Base-by-base conservation (phyloP, 202 grass and related monocot species). In the Musa balbisiana region DNA sequence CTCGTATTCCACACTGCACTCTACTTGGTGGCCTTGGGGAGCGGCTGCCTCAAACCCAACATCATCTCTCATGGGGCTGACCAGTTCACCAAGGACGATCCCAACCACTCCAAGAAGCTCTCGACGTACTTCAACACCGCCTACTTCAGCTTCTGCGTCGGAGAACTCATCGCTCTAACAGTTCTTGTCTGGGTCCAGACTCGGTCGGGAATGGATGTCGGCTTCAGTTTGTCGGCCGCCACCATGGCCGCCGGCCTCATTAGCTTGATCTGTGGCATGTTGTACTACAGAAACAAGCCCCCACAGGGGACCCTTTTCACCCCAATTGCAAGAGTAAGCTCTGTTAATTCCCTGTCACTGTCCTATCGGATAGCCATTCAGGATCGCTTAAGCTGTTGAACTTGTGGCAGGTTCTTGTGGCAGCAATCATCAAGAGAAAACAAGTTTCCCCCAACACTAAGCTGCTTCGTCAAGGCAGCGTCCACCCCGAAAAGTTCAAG, bases 101-200 rank as follows among this genome's bases (percentile, higher is more conserved):
- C 87, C 54, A 75, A 3, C 74, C 84, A 89, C 84, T 78, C 71
- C 73, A 74, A 71, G 12, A 84, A 87, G 80, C 88, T 92, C 77
- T 89, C 87, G 25, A 92, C 86, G 33, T 89, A 82, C 90, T 92
- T 92, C 87, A 92, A 92, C 90, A 89, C 84, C 66, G 82, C 88
- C 50, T 81, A 89, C 73, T 84, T 92, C 2, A 83, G 82, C 77
- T n/a, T 89, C 65, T 83, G 82, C 69, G 2, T 70, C 60, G 90
- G 90, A 16, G 90, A 80, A 0, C 69, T 77, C 77, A 8, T 92
- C 64, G 88, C 86, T 64, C 80, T 87, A 60, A 92, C 90, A 3
- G 17, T 87, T 33, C 73, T 92, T 54, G 84, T 92, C 13, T 92
- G 78, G 74, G 52, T 92, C 71, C 77, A 92, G 90, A 11, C 72